A percentile compares a stretch with the other conserved stretches of the same genome.
Conservation (phyloP, 1,284 basidiomycete genomes). For the Meira miltonrushii region DNA sequence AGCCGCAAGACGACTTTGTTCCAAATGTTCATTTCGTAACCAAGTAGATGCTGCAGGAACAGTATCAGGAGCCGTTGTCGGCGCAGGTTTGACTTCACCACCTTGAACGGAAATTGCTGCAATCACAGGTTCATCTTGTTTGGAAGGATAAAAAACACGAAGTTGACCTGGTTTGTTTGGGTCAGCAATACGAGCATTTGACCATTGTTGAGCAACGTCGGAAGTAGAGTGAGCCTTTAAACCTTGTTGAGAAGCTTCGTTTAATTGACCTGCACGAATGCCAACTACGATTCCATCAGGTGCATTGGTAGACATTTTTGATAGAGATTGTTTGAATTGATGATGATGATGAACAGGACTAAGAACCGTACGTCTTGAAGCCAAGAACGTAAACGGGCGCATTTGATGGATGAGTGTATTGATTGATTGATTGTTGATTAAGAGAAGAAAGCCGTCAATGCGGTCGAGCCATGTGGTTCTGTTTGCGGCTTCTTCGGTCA, state of each 20-base stretch:
- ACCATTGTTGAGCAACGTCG: constrained; percentile 42
- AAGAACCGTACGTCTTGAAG: neutral
- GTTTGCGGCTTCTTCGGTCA: too few species aligned
- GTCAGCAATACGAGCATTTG: constrained; percentile 36
- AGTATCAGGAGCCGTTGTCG: constrained; percentile 40
- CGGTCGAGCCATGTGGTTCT: too few species aligned
- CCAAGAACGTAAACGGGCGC: neutral
- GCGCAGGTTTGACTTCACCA: constrained; percentile 36
- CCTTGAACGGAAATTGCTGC: constrained; percentile 39
- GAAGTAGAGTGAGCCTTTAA: constrained; percentile 31
- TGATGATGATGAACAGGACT: too few species aligned
- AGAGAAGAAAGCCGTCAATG: too few species aligned
- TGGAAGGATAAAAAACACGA: constrained; percentile 41
- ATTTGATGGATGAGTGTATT: neutral
- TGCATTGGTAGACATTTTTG: constrained; percentile 16
- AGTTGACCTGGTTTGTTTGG: constrained; percentile 36
- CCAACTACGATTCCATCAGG: constrained; percentile 19
- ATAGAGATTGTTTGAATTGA: constrained; percentile 2
- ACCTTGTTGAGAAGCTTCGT: constrained; percentile 30
- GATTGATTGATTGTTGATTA: too few species aligned
- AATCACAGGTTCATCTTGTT: constrained; percentile 19
- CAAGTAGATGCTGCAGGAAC: constrained; percentile 30
- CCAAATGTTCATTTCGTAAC: constrained; percentile 47
- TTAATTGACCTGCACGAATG: constrained; percentile 13
- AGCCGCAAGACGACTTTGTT: constrained; percentile 43